Evolutionary conservation across 306 rosid genomes (phyloP), one percentile per base, ranked within the genome.

Genomic region (Cucurbita pepo): DNA sequence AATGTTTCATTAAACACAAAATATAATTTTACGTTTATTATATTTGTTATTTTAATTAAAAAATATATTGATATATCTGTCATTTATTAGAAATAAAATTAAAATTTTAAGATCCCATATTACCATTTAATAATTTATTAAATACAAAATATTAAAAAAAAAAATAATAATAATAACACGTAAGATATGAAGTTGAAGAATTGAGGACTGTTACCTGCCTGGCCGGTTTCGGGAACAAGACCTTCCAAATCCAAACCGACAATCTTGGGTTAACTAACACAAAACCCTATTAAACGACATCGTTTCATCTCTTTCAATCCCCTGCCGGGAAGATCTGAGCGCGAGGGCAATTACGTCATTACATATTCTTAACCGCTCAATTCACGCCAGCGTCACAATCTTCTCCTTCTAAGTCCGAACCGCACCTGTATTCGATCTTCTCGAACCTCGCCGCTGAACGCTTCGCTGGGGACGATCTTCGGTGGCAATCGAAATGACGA

Each of bases 401-500:
- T 25, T 14, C 73, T 5, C 73, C 15, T 45, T 60, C 66, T 38
- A 16, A 8, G 15, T 38, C 44, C 58, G 8, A 67, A 14, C 56
- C 56, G 25, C 34, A 30, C 56, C 73, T 47, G 10, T 48, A 25
- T 7, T 69, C 73, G 12, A 47, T 69, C 56, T 13, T 44, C 38
- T 14, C 72, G 21, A 21, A 66, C 10, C 72, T 67, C 72, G 54
- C 40, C 41, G 53, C 19, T 21, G 57, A 69, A 69, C 58, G 30
- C 73, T 48, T 47, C 58, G 45, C 19, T 22, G 43, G 25, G 40
- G 57, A 8, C 73, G 73, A 69, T 50, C 73, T 69, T 57, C 73
- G 73, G 70, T 71, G 18, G 56, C 50, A 13, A 7, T 12, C 36
- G 16, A 73, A 78, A 89, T 91, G 97, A 41, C 59, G 53, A 83